A percentile compares a stretch with the other conserved stretches of the same genome.
phyloP scores from a whole-genome alignment of 306 rosid species.

The Castanospermum australe region DNA sequence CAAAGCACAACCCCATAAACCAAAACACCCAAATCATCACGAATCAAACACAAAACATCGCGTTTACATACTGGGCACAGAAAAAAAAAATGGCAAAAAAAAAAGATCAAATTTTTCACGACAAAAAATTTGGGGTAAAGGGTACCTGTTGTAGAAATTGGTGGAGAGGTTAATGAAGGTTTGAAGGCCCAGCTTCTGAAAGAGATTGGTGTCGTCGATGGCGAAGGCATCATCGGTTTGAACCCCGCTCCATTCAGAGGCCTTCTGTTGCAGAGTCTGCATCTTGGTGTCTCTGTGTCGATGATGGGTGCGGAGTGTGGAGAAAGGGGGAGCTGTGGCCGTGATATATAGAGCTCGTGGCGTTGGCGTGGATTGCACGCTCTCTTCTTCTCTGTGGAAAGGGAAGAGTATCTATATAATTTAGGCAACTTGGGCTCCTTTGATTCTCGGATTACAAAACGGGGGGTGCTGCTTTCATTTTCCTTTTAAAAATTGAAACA shows the following conservation, averaged over 20 bases:
- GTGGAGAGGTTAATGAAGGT: conserved; percentile 75
- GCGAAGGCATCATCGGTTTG: conserved; percentile 58
- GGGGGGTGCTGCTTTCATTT: no score
- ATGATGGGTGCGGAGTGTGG: not conserved
- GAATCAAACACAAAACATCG: no score
- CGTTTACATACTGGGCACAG: not conserved
- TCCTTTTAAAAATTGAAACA: no score
- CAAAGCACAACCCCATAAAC: not conserved
- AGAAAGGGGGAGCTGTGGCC: not conserved
- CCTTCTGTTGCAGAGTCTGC: conserved; percentile 79
- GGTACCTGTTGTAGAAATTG: conserved; percentile 79
- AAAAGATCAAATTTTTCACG: no score
- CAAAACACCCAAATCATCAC: no score
- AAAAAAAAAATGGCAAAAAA: no score
- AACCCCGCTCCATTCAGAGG: conserved; percentile 85
- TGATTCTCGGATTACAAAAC: no score
- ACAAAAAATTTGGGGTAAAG: no score
- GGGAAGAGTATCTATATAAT: no score
- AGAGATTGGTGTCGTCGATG: conserved; percentile 68
- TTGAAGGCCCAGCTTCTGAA: conserved; percentile 68
- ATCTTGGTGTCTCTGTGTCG: conserved; percentile 26
- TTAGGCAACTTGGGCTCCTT: not conserved
- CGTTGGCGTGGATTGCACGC: conserved; percentile 43
- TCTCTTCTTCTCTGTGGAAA: no score
- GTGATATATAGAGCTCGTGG: conserved; percentile 2